Evolutionary conservation across 768 basidiomycete genomes (phyloP).

Genomic region (Lentinus tigrinus): DNA sequence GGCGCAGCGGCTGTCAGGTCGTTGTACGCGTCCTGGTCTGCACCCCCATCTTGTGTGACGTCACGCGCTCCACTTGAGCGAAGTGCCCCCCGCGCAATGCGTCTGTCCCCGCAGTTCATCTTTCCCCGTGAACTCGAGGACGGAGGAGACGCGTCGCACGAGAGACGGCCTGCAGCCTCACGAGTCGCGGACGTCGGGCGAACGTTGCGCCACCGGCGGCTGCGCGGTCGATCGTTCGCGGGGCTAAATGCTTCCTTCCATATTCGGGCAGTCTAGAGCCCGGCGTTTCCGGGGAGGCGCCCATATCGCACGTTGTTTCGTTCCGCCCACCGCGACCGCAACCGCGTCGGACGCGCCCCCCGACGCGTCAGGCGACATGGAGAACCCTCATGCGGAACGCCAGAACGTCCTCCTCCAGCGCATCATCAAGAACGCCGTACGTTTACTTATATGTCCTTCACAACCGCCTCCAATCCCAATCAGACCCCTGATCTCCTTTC

Average conservation of each 20-base stretch:
- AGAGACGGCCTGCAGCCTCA: no score
- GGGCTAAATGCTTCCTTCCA: no score
- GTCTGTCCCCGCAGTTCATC: no score
- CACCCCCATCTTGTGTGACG: neutral
- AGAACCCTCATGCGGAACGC: slow-evolving; percentile 92
- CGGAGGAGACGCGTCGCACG: no score
- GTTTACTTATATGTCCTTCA: slow-evolving; percentile 25
- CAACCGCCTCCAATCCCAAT: neutral
- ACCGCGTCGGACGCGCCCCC: neutral
- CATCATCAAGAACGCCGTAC: slow-evolving; percentile 85
- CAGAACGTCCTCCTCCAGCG: slow-evolving; percentile 89
- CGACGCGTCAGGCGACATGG: slow-evolving; percentile 56
- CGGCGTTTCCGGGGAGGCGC: neutral
- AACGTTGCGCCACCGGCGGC: no score
- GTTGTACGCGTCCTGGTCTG: neutral
- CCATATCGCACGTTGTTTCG: slow-evolving; percentile 3
- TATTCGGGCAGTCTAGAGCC: neutral
- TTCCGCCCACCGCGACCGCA: neutral
- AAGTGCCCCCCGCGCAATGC: neutral
- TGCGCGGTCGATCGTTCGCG: no score
- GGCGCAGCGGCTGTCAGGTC: neutral
- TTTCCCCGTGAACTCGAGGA: no score
- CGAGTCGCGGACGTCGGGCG: no score
- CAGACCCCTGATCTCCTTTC: neutral
- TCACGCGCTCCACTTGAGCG: neutral